Percentiles rank a stretch among this genome's conserved stretches.
These are phyloP conservation scores for Starmera amethionina DNA, from an alignment of 805 yeast species.

Conservation along the genomic window DNA sequence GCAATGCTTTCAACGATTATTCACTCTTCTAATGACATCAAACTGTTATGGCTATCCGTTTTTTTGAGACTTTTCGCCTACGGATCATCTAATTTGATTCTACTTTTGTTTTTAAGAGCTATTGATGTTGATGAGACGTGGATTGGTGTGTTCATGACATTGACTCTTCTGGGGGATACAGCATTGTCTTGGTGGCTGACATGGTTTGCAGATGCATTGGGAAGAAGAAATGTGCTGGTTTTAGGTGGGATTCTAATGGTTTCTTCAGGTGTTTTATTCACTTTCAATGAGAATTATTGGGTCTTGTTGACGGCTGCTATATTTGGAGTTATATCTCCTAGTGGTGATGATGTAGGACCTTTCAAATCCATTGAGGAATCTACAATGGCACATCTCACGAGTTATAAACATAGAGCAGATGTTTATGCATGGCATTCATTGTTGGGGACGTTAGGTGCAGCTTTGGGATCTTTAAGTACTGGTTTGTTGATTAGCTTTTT, in stretches of 20 bases:
- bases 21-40: constrained; percentile 41
- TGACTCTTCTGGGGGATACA: constrained; percentile 75
- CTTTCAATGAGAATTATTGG: constrained; percentile 40
- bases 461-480: constrained; percentile 57
- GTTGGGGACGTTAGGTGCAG: constrained; percentile 61
- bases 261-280: constrained; percentile 55
- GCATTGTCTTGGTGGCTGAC: constrained; percentile 59
- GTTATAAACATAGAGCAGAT: constrained; percentile 53
- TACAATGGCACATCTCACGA: constrained; percentile 69
- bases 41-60: constrained; percentile 58
- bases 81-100: constrained; percentile 71
- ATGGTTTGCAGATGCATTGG: constrained; percentile 66
- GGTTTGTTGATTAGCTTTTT: constrained; percentile 49
- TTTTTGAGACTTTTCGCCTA: constrained; percentile 64
- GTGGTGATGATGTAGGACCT: constrained; percentile 89
- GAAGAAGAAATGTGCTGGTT: constrained; percentile 55
- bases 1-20: constrained; percentile 17
- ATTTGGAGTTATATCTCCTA: constrained; percentile 79
- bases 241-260: constrained; percentile 62
- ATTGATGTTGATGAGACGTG: constrained; percentile 43
- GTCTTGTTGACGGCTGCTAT: constrained; percentile 62
- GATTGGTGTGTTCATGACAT: constrained; percentile 75
- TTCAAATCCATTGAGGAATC: constrained; percentile 82
- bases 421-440: constrained; percentile 69
- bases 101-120: constrained; percentile 54